phyloP scores from a whole-genome alignment of 139 green algal species.

The Coccomyxa sp. region DNA sequence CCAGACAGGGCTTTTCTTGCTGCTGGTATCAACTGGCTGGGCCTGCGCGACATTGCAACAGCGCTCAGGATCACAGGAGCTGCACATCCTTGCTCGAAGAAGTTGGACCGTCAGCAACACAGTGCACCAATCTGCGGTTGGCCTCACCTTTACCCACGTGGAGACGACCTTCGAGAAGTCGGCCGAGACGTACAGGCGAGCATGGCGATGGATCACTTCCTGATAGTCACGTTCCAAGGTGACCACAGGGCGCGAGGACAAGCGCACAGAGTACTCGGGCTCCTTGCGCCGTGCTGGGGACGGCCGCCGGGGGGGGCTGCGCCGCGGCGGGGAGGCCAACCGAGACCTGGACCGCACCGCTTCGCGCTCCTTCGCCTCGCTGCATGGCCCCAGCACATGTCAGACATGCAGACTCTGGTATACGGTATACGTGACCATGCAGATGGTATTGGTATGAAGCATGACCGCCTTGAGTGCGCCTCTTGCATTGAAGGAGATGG shows the following conservation, averaged over 20 bases:
- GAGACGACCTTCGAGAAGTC: conserved; percentile 46
- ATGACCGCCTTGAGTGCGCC: too few relatives aligned
- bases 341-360: background rate
- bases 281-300: background rate
- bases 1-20: conserved; percentile 27
- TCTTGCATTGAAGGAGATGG: too few relatives aligned
- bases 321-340: background rate
- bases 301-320: background rate
- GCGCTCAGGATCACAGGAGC: too few relatives aligned
- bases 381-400: too few relatives aligned
- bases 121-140: too few relatives aligned
- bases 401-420: too few relatives aligned
- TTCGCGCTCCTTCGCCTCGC: background rate
- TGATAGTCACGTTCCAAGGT: conserved; percentile 36
- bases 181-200: conserved; percentile 32
- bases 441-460: too few relatives aligned
- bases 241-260: conserved; percentile 31
- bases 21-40: conserved; percentile 18
- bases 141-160: conserved; percentile 31
- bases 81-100: too few relatives aligned
- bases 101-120: too few relatives aligned
- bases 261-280: conserved; percentile 22
- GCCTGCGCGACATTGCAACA: too few relatives aligned
- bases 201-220: conserved; percentile 40
- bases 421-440: too few relatives aligned